Conservation (phyloP, 2,329 filamentous ascomycete genomes). For the Ophiocordyceps unilateralis region DNA sequence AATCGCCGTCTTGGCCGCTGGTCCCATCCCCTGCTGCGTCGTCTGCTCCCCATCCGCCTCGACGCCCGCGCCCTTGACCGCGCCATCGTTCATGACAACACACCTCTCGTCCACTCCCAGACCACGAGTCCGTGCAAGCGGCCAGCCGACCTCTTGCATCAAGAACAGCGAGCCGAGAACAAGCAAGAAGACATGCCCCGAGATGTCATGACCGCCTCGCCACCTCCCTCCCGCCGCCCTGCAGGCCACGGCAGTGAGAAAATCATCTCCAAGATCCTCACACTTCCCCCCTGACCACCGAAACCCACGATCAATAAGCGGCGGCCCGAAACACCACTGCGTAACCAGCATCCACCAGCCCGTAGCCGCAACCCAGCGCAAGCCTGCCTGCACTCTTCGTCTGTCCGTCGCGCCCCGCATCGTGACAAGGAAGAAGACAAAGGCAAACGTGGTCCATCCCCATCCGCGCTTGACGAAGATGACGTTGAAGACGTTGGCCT, state of each 20-base stretch:
- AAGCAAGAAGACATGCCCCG: slow-evolving; percentile 84
- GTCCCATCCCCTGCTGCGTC: slow-evolving; percentile 18
- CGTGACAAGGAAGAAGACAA: slow-evolving; percentile 49
- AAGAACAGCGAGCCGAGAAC: slow-evolving; percentile 71
- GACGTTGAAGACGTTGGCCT: slow-evolving; percentile 81
- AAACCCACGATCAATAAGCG: slow-evolving; percentile 81
- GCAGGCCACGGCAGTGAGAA: slow-evolving; percentile 63
- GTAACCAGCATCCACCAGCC: slow-evolving; percentile 71
- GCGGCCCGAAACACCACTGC: slow-evolving; percentile 91
- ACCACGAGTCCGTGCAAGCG: slow-evolving; percentile 26
- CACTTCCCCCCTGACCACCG: slow-evolving; percentile 77
- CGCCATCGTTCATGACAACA: slow-evolving; percentile 49
- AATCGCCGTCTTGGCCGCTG: slow-evolving; percentile 38
- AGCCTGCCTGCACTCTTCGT: slow-evolving; percentile 33
- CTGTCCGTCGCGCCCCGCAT: slow-evolving; percentile 10
- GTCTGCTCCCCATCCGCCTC: slow-evolving; percentile 18
- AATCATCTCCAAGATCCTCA: slow-evolving; percentile 32
- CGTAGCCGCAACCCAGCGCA: slow-evolving; percentile 60
- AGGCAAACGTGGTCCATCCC: slow-evolving; percentile 72
- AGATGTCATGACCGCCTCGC: slow-evolving; percentile 92
- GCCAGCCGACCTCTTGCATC: slow-evolving; percentile 57
- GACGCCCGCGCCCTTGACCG: slow-evolving; percentile 40
- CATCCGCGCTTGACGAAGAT: slow-evolving; percentile 93
- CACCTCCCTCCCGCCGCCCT: slow-evolving; percentile 68
- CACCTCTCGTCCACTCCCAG: slow-evolving; percentile 41